Evolutionary conservation across 1,284 basidiomycete species (phyloP).

Genomic region (Ustilago bromivora): DNA sequence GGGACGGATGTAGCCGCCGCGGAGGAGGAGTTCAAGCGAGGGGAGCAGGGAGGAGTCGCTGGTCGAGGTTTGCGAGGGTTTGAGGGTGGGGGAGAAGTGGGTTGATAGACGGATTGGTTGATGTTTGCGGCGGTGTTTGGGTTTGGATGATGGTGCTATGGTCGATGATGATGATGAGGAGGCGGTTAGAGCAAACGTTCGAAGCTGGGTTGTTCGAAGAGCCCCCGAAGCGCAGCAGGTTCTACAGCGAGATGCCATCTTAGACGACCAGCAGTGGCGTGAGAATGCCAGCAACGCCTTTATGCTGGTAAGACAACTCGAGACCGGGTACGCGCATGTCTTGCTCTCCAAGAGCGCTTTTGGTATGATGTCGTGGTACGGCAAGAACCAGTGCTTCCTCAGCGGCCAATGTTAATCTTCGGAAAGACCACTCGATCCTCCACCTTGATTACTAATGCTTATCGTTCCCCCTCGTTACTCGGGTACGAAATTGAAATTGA

Average conservation of each 20-base stretch:
- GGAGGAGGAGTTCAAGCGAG: slow-evolving; percentile 54
- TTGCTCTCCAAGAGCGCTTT: too few relatives aligned
- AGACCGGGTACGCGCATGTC: too few relatives aligned
- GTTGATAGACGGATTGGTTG: slow-evolving; percentile 32
- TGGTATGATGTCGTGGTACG: background rate
- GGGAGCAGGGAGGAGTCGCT: slow-evolving; percentile 31
- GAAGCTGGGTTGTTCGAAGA: background rate
- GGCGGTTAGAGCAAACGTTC: slow-evolving; percentile 8
- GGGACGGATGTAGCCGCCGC: slow-evolving; percentile 66
- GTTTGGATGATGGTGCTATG: background rate
- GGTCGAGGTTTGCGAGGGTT: slow-evolving; percentile 20
- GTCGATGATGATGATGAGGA: background rate
- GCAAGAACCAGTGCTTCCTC: background rate
- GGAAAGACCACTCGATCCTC: background rate
- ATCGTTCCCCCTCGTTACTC: background rate
- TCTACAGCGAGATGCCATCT: slow-evolving; percentile 18
- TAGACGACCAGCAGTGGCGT: background rate
- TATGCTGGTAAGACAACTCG: background rate
- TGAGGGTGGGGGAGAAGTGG: slow-evolving; percentile 39
- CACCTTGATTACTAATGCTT: slow-evolving; percentile 13
- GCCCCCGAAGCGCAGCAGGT: slow-evolving; percentile 4
- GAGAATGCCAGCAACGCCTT: background rate
- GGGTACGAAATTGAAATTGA: too few relatives aligned
- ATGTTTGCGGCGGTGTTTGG: background rate
- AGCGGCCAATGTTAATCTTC: background rate